Percentiles rank a stretch among this genome's conserved stretches.
Conservation (phyloP, 2,329 filamentous ascomycete species). For the Aspergillus cejpii region DNA sequence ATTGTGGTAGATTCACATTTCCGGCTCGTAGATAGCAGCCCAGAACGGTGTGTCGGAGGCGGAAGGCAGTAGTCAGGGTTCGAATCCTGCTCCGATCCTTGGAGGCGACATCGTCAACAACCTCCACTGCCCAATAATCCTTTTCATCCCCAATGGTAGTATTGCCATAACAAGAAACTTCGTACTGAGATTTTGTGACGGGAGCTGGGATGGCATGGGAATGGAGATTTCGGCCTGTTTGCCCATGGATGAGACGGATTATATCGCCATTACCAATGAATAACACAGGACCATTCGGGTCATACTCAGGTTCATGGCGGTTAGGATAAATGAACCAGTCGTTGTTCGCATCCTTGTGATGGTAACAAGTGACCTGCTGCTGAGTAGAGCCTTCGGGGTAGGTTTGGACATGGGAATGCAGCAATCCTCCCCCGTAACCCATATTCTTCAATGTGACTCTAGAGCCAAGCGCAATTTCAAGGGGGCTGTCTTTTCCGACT, state of each 20-base stretch:
- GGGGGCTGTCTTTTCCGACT: slow-evolving; percentile 86
- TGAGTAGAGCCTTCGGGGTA: slow-evolving; percentile 89
- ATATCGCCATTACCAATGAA: slow-evolving; percentile 71
- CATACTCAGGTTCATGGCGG: slow-evolving; percentile 66
- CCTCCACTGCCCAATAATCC: slow-evolving; percentile 93
- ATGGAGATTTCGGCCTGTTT: slow-evolving; percentile 95
- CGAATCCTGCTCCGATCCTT: slow-evolving; percentile 77
- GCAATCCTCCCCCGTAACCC: slow-evolving; percentile 93
- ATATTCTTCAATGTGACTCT: slow-evolving; percentile 95
- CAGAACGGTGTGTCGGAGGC: slow-evolving; percentile 71
- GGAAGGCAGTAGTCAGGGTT: slow-evolving; percentile 88
- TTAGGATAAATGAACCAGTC: slow-evolving; percentile 99
- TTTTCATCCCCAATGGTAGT: slow-evolving; percentile 92
- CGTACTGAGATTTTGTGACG: slow-evolving; percentile 78
- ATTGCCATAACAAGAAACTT: slow-evolving; percentile 95
- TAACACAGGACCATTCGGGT: slow-evolving; percentile 61
- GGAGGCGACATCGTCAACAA: slow-evolving; percentile 82
- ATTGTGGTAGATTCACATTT: slow-evolving; percentile 93
- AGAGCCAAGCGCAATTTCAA: slow-evolving; percentile 86
- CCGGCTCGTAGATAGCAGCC: slow-evolving; percentile 93
- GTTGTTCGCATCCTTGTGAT: slow-evolving; percentile 99
- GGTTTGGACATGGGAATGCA: slow-evolving; percentile 94
- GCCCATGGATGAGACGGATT: slow-evolving; percentile 84
- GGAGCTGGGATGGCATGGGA: slow-evolving; percentile 87
- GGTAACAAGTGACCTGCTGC: slow-evolving; percentile 98